Conservation (phyloP, 164 flowering plant species). For the Liriodendron chinense region DNA sequence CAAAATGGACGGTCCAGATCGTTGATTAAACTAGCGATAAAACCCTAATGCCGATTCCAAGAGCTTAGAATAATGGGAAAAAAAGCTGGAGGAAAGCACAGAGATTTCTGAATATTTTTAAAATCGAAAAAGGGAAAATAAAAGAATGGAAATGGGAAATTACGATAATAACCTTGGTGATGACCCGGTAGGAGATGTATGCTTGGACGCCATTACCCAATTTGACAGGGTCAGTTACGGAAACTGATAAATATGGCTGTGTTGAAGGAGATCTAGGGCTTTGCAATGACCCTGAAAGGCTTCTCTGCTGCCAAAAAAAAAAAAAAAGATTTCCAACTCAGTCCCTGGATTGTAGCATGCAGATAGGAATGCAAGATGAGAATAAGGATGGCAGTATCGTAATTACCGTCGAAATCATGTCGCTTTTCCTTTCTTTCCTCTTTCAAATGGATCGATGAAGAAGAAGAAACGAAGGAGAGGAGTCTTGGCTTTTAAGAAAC, state of each 20-base stretch:
- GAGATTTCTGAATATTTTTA: background rate
- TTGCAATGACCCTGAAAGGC: constrained; percentile 52
- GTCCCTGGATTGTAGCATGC: background rate
- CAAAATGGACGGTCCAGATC: background rate
- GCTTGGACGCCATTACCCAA: constrained; percentile 98
- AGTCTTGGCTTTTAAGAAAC: background rate
- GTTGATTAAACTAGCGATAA: background rate
- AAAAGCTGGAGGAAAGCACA: too few relatives aligned
- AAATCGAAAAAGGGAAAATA: background rate
- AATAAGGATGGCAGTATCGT: constrained; percentile 14
- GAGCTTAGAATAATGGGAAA: background rate
- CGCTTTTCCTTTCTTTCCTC: background rate
- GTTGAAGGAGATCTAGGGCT: constrained; percentile 90
- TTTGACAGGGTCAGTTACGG: constrained; percentile 94
- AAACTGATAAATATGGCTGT: constrained; percentile 63
- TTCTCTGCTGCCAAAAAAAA: constrained; percentile 46
- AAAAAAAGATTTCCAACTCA: background rate
- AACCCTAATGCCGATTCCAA: background rate
- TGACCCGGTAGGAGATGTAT: constrained; percentile 91
- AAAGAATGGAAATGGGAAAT: background rate
- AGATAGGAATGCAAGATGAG: background rate
- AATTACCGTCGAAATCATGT: constrained; percentile 39
- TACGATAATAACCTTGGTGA: constrained; percentile 64
- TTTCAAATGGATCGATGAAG: background rate
- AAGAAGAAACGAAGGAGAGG: background rate